These are phyloP conservation scores for Stachybotrys chartarum DNA, from an alignment of 2,329 filamentous ascomycete genomes.

Conservation along the genomic window DNA sequence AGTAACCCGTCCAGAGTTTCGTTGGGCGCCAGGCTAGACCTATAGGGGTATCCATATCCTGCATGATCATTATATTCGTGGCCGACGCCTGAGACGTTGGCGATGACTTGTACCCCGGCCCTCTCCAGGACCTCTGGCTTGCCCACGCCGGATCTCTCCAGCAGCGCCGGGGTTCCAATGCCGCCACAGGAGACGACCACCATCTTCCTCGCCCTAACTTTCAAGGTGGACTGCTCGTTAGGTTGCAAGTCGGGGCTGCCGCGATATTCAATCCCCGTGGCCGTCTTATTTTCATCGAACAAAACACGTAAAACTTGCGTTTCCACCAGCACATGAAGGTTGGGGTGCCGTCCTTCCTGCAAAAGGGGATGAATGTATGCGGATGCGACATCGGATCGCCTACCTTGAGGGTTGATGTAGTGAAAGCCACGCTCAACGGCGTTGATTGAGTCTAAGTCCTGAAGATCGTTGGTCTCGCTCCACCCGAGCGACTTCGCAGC, in stretches of 20 bases:
- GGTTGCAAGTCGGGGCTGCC: not conserved
- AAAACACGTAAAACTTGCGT: not conserved
- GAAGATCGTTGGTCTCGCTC: constrained; percentile 38
- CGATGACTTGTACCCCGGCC: not conserved
- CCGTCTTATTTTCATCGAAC: not conserved
- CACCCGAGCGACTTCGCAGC: constrained; percentile 37
- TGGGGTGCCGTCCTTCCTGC: not conserved
- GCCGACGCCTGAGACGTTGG: not conserved
- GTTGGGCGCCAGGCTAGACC: constrained; percentile 31
- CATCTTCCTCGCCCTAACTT: not conserved
- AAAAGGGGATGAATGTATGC: not conserved
- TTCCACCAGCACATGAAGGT: not conserved
- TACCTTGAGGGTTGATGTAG: constrained; percentile 10
- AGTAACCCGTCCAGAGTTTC: constrained; percentile 33
- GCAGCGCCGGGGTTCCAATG: not conserved
- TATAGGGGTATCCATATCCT: constrained; percentile 42
- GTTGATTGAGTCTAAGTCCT: constrained; percentile 35
- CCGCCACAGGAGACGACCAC: not conserved
- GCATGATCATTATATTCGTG: constrained; percentile 18
- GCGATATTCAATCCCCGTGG: not conserved
- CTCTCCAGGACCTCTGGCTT: not conserved
- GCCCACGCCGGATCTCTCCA: not conserved
- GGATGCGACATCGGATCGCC: not conserved
- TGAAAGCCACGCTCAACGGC: constrained; percentile 19
- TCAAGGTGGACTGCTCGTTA: not conserved